Base-by-base conservation (phyloP, 139 green algal genomes). In the Choricystis sp. region DNA sequence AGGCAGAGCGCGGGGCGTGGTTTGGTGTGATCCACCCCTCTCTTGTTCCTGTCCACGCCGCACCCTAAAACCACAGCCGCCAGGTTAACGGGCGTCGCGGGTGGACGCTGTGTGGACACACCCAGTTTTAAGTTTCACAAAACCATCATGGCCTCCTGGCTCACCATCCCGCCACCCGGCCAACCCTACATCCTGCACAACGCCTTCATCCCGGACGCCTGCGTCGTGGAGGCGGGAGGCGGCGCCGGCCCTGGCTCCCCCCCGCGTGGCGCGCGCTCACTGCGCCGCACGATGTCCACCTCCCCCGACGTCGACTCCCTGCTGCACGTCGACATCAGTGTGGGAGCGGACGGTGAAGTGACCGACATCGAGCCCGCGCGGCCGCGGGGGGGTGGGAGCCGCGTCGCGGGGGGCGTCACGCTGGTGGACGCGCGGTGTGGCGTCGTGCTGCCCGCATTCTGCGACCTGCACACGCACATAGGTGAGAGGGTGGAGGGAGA, bases 391-490 rank as follows among this genome's bases (percentile, higher is more conserved):
- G 26, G 19, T 14, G 19, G 31, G 28, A 19, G 21, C 4, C 27
- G 23, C 57, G 23, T 26, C 29, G 20, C 25, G n/a, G 1, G 22
- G 14, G 49, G 59, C 23, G 57, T 55, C 4, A 27, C 52, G 1
- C 30, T 67, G 21, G 63, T 83, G 4, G 63, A 77, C 52, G 20
- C 72, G 16, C 60, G 69, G 2, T 56, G 66, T 2, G 60, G 71
- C 57, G 71, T 81, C 62, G 52, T 75, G 26, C 65, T 81, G 61
- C 83, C 83, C 1, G 76, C 72, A 1, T 88, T 89, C 64, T 72
- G 69, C 22, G 83, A 89, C 60, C 70, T 89, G 55, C 83, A 89
- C 71, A 88, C 81, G 0, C 82, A 89, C 65, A 86, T 89, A 55
- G 81, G 77, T 83, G 49, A 9, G 59, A 29, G 4, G 21, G n/a